Evolutionary conservation across 2,329 filamentous ascomycete species (phyloP).

Genomic region (Colletotrichum cuscutae): DNA sequence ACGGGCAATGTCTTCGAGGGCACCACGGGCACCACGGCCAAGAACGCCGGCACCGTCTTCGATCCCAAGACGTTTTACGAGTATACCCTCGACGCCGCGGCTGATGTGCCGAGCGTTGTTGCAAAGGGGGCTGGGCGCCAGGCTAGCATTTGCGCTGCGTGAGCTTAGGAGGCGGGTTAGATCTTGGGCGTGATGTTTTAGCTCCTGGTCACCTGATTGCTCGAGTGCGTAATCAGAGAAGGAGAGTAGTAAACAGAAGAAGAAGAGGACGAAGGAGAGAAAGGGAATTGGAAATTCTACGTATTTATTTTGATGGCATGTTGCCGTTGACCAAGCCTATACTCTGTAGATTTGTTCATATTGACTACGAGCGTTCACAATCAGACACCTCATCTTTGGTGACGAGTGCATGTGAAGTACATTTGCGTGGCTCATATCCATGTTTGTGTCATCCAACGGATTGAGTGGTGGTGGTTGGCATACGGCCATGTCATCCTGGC

Average conservation of each 20-base stretch:
- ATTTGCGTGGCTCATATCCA: neutral
- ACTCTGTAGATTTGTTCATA: constrained; percentile 14
- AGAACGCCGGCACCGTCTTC: constrained; percentile 32
- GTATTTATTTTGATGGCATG: constrained; percentile 22
- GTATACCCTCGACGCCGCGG: constrained; percentile 35
- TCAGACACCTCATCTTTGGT: no score
- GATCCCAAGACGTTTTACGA: constrained; percentile 32
- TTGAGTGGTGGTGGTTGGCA: no score
- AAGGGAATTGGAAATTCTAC: constrained; percentile 2
- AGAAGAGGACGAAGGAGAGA: no score
- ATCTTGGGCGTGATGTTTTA: neutral
- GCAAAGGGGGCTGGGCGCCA: constrained; percentile 37
- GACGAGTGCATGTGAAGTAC: no score
- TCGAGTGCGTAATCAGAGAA: neutral
- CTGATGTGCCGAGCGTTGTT: constrained; percentile 38
- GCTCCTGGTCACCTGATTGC: no score
- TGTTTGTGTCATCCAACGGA: neutral
- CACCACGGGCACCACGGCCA: constrained; percentile 24
- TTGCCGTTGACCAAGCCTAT: constrained; percentile 5
- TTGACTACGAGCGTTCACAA: constrained; percentile 2
- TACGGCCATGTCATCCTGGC: no score
- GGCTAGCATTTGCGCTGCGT: constrained; percentile 37
- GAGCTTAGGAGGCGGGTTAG: neutral
- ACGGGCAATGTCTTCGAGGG: constrained; percentile 35
- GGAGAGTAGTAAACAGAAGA: neutral